Evolutionary conservation across 2,329 filamentous ascomycete species (phyloP).

Genomic region (Talaromyces sp.): DNA sequence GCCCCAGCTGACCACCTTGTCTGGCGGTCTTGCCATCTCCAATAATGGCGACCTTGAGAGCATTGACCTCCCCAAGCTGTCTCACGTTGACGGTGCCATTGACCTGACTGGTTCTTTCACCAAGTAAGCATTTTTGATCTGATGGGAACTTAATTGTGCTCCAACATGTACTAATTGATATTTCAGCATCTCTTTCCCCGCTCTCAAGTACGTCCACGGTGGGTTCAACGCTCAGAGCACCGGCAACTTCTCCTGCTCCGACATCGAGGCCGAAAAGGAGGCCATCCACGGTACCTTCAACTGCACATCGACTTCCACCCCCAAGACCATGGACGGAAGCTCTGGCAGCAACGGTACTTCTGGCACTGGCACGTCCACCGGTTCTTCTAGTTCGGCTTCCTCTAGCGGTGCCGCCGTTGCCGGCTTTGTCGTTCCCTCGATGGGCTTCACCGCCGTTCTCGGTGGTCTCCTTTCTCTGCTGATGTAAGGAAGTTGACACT

Average conservation of each 20-base stretch:
- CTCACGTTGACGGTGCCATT: slow-evolving; percentile 70
- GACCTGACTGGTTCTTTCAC: slow-evolving; percentile 80
- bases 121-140: slow-evolving; percentile 52
- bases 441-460: slow-evolving; percentile 40
- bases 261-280: slow-evolving; percentile 42
- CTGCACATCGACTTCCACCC: slow-evolving; percentile 36
- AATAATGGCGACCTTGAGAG: slow-evolving; percentile 75
- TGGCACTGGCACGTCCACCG: neutral
- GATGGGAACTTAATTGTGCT: too few relatives aligned
- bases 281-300: slow-evolving; percentile 42
- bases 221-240: slow-evolving; percentile 66
- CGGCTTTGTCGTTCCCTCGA: slow-evolving; percentile 28
- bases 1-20: slow-evolving; percentile 61
- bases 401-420: slow-evolving; percentile 34
- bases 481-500: slow-evolving; percentile 33
- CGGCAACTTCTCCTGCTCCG: slow-evolving; percentile 55
- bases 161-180: neutral
- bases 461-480: slow-evolving; percentile 41
- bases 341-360: slow-evolving; percentile 4
- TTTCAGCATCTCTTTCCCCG: slow-evolving; percentile 63
- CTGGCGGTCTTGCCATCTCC: slow-evolving; percentile 76
- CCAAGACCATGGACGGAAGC: slow-evolving; percentile 27
- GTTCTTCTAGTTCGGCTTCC: slow-evolving; percentile 22
- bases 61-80: slow-evolving; percentile 65
- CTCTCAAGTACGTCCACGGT: slow-evolving; percentile 63